Evolutionary conservation across 345 rosid species (phyloP).

Genomic region (Trapa incisa): DNA sequence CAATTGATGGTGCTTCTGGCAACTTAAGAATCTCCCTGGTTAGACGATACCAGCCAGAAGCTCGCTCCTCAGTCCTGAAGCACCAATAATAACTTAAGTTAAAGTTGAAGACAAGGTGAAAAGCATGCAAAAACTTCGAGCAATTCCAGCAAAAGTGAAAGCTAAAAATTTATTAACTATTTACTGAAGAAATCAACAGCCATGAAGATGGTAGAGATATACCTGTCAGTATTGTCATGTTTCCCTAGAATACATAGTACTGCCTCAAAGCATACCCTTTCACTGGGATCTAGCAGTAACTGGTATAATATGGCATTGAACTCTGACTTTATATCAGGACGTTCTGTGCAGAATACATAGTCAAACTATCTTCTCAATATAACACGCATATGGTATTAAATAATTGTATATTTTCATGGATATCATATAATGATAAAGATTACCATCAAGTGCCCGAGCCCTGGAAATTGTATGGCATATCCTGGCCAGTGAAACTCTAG

Average conservation of each 20-base stretch:
- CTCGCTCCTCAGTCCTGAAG: slow-evolving; percentile 80
- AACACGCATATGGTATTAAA: slow-evolving; percentile 3
- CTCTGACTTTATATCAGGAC: slow-evolving; percentile 90
- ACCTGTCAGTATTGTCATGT: slow-evolving; percentile 70
- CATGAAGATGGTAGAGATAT: slow-evolving; percentile 9
- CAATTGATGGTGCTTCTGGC: slow-evolving; percentile 81
- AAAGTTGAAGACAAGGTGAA: neutral
- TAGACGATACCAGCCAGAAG: slow-evolving; percentile 94
- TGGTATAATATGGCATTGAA: slow-evolving; percentile 90
- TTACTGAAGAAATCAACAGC: neutral
- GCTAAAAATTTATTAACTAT: neutral
- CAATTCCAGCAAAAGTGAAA: neutral
- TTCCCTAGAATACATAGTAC: slow-evolving; percentile 85
- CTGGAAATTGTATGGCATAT: slow-evolving; percentile 77
- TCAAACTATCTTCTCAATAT: slow-evolving; percentile 12
- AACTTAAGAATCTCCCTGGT: slow-evolving; percentile 94
- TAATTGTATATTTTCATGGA: neutral
- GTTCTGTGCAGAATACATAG: slow-evolving; percentile 36
- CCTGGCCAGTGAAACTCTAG: slow-evolving; percentile 91
- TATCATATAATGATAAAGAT: slow-evolving; percentile 3
- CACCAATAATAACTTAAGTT: neutral
- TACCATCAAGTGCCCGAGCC: slow-evolving; percentile 96
- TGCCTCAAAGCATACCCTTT: slow-evolving; percentile 98
- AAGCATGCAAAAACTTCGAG: neutral
- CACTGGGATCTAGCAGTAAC: slow-evolving; percentile 95